Evolutionary conservation across 2,329 filamentous ascomycete genomes (phyloP).

Genomic region (Aureobasidium sp.): DNA sequence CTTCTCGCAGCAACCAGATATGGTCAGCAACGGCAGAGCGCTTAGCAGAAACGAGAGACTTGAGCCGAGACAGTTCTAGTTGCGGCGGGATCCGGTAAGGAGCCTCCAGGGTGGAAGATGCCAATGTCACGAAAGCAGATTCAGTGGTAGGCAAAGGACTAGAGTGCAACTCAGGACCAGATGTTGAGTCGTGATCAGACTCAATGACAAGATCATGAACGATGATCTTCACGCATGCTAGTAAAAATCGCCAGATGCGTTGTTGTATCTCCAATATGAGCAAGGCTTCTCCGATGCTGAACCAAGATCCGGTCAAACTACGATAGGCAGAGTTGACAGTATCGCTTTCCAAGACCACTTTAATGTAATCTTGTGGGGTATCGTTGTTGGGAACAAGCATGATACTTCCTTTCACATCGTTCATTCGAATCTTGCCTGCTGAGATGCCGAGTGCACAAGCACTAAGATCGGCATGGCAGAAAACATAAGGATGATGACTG

Average conservation of each 20-base stretch:
- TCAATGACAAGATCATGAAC: conserved; percentile 40
- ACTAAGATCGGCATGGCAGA: neutral
- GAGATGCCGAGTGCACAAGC: neutral
- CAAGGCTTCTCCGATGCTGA: conserved; percentile 19
- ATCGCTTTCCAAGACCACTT: conserved; percentile 27
- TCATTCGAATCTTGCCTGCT: neutral
- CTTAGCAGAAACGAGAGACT: conserved; percentile 36
- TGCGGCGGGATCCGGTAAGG: conserved; percentile 43
- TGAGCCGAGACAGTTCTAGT: conserved; percentile 39
- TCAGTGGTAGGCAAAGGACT: neutral
- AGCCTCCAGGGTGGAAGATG: conserved; percentile 29
- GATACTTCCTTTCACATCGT: conserved; percentile 13
- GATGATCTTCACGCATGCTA: conserved; percentile 38
- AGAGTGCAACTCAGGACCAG: conserved; percentile 11
- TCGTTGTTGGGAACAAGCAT: conserved; percentile 18
- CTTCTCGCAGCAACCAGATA: conserved; percentile 47
- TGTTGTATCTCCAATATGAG: conserved; percentile 44
- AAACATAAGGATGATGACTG: conserved; percentile 32
- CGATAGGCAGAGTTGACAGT: neutral
- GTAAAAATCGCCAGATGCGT: conserved; percentile 39
- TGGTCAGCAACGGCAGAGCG: conserved; percentile 42
- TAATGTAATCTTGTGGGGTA: conserved; percentile 22
- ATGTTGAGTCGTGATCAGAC: conserved; percentile 13
- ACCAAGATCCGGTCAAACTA: conserved; percentile 6
- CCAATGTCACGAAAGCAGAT: neutral